A percentile compares a stretch with the other conserved stretches of the same genome.
Conservation (phyloP, 139 green algal species). For the Klebsormidium nitens region DNA sequence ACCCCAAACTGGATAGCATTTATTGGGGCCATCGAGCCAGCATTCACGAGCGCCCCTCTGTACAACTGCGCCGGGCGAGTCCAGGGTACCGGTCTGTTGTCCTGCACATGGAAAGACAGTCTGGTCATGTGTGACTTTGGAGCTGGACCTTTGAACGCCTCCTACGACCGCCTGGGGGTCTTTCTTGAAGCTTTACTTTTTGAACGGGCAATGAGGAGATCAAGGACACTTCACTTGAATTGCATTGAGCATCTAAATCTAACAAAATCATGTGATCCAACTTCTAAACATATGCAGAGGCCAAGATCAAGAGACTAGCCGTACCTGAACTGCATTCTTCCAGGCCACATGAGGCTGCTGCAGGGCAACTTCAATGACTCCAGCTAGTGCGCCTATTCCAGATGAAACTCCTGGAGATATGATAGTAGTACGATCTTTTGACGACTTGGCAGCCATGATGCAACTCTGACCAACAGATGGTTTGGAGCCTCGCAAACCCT, state of each 20-base stretch:
- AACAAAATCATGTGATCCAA: neutral
- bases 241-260: neutral
- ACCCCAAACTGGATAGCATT: constrained; percentile 46
- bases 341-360: constrained; percentile 23
- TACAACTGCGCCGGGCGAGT: constrained; percentile 33
- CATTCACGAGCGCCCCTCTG: constrained; percentile 36
- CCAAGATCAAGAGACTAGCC: neutral
- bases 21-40: constrained; percentile 34
- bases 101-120: constrained; percentile 2
- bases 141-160: no score
- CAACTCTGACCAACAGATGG: no score
- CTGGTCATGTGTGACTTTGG: neutral
- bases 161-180: no score
- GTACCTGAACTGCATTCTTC: constrained; percentile 26
- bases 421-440: no score
- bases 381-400: constrained; percentile 13
- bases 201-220: no score
- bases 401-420: constrained; percentile 10
- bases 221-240: no score
- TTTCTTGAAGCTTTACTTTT: no score
- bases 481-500: no score
- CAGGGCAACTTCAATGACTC: constrained; percentile 13
- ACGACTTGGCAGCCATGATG: no score
- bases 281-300: neutral
- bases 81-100: constrained; percentile 26